Evolutionary conservation across 2,329 filamentous ascomycete species (phyloP).

Genomic region (Fusarium algeriense): DNA sequence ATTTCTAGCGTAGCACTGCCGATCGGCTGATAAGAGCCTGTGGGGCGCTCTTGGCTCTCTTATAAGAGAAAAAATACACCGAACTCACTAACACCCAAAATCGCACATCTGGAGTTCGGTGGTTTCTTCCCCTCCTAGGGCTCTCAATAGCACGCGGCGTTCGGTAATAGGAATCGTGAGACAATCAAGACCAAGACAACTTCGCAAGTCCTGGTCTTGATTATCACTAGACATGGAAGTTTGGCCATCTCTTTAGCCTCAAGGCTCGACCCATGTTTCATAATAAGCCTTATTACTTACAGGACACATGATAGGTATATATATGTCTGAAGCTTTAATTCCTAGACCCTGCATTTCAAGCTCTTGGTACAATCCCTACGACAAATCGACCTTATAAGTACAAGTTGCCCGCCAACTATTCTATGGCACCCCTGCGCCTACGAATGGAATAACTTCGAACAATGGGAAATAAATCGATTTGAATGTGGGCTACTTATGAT

Average conservation of each 20-base stretch:
- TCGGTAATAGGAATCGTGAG: constrained; percentile 29
- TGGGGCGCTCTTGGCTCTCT: neutral
- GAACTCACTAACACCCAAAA: no score
- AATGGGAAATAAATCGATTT: neutral
- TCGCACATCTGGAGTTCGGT: no score
- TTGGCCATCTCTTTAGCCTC: neutral
- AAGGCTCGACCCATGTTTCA: neutral
- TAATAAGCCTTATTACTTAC: neutral
- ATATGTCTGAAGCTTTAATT: no score
- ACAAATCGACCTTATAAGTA: constrained; percentile 5
- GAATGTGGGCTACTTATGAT: neutral
- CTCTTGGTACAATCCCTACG: neutral
- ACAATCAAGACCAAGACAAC: neutral
- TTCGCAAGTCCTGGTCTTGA: neutral
- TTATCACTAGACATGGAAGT: neutral
- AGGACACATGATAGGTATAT: no score
- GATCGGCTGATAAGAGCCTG: constrained; percentile 32
- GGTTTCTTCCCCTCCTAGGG: no score
- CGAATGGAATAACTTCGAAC: constrained; percentile 7
- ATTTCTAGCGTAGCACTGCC: constrained; percentile 18
- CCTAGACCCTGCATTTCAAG: neutral
- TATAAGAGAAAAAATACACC: no score
- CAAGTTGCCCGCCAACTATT: neutral
- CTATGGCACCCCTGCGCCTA: constrained; percentile 10
- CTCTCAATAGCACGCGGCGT: constrained; percentile 7